A percentile compares a stretch with the other conserved stretches of the same genome.
phyloP scores from a whole-genome alignment of 2,329 filamentous ascomycete genomes.

The Penicillium sp. region DNA sequence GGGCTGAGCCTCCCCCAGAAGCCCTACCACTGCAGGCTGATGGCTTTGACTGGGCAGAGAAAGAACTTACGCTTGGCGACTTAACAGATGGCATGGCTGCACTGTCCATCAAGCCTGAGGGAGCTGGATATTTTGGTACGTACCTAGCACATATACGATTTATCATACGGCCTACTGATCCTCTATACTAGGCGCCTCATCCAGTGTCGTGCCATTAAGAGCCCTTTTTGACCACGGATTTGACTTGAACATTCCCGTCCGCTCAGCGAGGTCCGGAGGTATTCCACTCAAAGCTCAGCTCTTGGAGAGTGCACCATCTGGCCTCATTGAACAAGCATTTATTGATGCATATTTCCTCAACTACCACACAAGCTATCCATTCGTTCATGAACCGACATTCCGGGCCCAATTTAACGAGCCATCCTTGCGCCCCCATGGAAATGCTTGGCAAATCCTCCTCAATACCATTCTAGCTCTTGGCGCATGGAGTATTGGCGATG shows the following conservation, averaged over 20 bases:
- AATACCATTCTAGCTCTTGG: conserved; percentile 49
- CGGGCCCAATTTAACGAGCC: conserved; percentile 48
- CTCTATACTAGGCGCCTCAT: conserved; percentile 33
- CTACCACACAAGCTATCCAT: conserved; percentile 50
- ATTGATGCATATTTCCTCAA: conserved; percentile 50
- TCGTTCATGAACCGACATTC: conserved; percentile 51
- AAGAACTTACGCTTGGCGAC: conserved; percentile 40
- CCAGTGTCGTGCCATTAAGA: conserved; percentile 41
- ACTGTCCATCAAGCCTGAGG: conserved; percentile 41
- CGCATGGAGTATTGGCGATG: conserved; percentile 44
- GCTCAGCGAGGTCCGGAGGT: conserved; percentile 29
- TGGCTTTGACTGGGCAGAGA: conserved; percentile 42
- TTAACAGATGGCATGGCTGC: conserved; percentile 44
- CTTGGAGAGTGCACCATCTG: conserved; percentile 38
- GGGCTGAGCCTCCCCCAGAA: conserved; percentile 45
- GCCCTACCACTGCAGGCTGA: conserved; percentile 41
- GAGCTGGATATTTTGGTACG: conserved; percentile 41
- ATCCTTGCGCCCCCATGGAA: conserved; percentile 43
- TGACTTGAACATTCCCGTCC: conserved; percentile 38
- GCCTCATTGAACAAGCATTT: conserved; percentile 41
- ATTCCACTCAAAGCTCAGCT: conserved; percentile 41
- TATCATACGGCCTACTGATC: neutral
- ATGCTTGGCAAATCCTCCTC: conserved; percentile 47
- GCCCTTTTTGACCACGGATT: conserved; percentile 41
- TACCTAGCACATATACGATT: neutral